Base-by-base conservation (phyloP, 2,329 filamentous ascomycete genomes). In the Tolypocladium sp. region DNA sequence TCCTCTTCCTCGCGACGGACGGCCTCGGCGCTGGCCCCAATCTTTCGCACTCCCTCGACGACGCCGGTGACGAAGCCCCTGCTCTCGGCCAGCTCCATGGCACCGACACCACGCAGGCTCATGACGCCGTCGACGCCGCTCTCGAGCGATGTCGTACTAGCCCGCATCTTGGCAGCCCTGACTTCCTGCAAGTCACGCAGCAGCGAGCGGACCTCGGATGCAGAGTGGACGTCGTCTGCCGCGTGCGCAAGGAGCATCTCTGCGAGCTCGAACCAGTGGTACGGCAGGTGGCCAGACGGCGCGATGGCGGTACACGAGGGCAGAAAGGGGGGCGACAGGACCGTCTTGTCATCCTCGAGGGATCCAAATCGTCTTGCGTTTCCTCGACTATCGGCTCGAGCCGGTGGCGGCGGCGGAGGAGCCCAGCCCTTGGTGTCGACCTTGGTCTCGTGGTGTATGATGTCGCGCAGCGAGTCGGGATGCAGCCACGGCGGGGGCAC, bases 201-300 rank as follows among this genome's bases (percentile, higher is more conserved):
- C 60, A 96, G 71, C 33, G 88, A 83, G 8, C 92, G 80, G 9
- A 95, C 87, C 64, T 87, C 84, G 64, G 92, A 87, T 2, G 90
- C 81, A 0, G 88, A 84, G 67, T 69, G 82, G 56, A 97, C 82
- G 71, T 97, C 92, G 72, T 97, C 92, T 33, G 84, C 82, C 4
- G 92, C 92, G 58, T 91, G 88, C 54, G 92, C 89, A 2, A 99
- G 82, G 53, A 99, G 78, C 70, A 95, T 86, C 74, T 96, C 92
- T 22, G 89, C 88, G 10, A 97, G 77, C 74, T 97, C 94, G 49
- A 96, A 82, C 92, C 93, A 99, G 76, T 97, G 93, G 71, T 96
- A 97, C 0, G 94, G 94, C 38, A 99, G 78, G 17, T 87, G 84
- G 46, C 86, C 85, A 0, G 85, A 76, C 10, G 87, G 85, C 1